A percentile compares a stretch with the other conserved stretches of the same genome.
phyloP scores from a whole-genome alignment of 2,329 filamentous ascomycete species.

The Fusarium mangiferae region DNA sequence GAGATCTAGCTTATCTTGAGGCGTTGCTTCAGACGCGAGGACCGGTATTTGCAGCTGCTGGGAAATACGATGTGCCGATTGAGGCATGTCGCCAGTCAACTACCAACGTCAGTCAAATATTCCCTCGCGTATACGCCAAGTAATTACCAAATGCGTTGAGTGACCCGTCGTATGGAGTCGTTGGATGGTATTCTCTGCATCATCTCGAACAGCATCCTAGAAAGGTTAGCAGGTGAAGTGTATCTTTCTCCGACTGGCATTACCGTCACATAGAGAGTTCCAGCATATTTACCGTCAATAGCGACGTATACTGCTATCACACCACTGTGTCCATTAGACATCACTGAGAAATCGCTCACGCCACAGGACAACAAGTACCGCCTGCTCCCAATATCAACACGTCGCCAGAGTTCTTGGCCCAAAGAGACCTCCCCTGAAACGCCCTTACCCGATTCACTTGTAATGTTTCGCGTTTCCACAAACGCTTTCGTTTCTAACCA shows the following conservation, averaged over 20 bases:
- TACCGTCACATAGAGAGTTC: neutral
- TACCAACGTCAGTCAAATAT: neutral
- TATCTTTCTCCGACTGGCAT: rapidly evolving
- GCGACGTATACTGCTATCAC: neutral
- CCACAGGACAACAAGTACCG: neutral
- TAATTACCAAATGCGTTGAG: neutral
- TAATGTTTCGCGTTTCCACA: neutral
- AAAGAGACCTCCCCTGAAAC: neutral
- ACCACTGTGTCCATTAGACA: rapidly evolving
- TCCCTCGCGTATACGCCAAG: rapidly evolving
- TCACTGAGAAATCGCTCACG: rapidly evolving
- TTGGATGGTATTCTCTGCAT: neutral
- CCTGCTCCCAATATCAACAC: neutral
- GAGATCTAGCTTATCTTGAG: neutral
- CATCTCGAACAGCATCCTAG: neutral
- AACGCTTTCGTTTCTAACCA: neutral
- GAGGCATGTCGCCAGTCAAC: neutral
- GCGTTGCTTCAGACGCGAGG: neutral
- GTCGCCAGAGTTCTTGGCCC: neutral
- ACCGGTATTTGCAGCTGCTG: neutral
- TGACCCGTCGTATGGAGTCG: neutral
- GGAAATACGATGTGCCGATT: neutral
- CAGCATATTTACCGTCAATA: neutral
- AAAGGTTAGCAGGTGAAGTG: neutral
- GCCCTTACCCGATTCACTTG: neutral